Evolutionary conservation across 2,329 filamentous ascomycete species (phyloP), one percentile per base, ranked within the genome.

Genomic region (Epichloe gansuensis): DNA sequence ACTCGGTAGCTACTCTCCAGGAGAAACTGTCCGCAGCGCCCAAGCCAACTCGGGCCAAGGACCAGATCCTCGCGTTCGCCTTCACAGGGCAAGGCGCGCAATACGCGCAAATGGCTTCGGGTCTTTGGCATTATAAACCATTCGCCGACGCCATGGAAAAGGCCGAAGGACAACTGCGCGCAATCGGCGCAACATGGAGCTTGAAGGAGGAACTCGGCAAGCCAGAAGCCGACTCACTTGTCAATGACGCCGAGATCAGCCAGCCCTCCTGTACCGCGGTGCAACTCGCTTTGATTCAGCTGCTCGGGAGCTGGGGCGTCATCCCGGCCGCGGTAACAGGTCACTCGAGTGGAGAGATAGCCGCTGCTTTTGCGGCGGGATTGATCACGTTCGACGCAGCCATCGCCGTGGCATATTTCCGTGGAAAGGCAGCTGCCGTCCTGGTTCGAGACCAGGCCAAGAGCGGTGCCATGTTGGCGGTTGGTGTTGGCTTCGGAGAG

Each of bases 231-330:
- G 17, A 38, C 11, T 54, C 54, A 15, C 45, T 47, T 17, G 35
- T 58, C 9, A 25, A 48, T 5, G 53, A 56, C 13, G 56, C 60
- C 5, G 55, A 55, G 42, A 56, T 60, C 43, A 56, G 55, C 1
- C 68, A 72, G 50, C 64, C 69, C 8, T 50, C 64, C 3, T 71
- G 66, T 50, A 71, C 68, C 12, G 65, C 66, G 1, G 34, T 72
- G 5, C 70, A 72, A 52, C 53, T 72, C n/a, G 68, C 56, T 25
- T 53, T 72, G 1, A 58, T 69, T 0, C 56, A 61, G n/a, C 55
- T 70, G 0, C 59, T 67, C 46, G 54, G 53, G 28, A 52, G 56
- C 23, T 66, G 63, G 55, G 59, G 57, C 7, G 51, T 68, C 8
- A 46, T 37, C 5, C 63, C 65, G 5, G 28, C 54, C 7, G 54